Evolutionary conservation across 1,284 basidiomycete species (phyloP), one percentile per base, ranked within the genome.

Genomic region (Heterobasidion irregulare): DNA sequence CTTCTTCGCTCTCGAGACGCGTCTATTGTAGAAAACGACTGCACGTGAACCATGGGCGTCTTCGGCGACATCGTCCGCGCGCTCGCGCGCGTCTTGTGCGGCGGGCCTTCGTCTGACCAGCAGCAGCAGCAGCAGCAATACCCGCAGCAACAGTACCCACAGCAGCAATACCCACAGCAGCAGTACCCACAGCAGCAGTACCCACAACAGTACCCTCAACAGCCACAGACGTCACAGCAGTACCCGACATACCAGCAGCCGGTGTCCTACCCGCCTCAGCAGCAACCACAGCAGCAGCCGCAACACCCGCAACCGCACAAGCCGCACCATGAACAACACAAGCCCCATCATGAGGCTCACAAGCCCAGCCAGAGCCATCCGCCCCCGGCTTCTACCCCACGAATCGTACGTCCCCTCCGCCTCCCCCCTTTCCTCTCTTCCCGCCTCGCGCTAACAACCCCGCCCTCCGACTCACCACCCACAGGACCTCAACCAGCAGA

Each of bases 401-500:
- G 34, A 32, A 19, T 15, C 51, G 10, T 49, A 46, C 44, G 36
- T 46, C 13, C 15, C 43, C 16, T 46, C 47, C 32, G 26, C 34
- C 19, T 47, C 55, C 38, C 47, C 35, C 43, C 35, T 50, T 8
- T 35, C 16, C 12, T 34, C 52, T 15, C 53, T 56, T 41, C 56
- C 60, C 4, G 47, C 47, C 12, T 18, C 38, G 12, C 2, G 12
- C 38, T 41, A 7, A 41, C 10, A 10, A 10, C 44, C 36, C 35
- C 54, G 41, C 43, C 26, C 41, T 47, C 49, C 16, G 38, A 53
- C 16, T 5, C 51, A 46, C 49, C 60, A 41, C 74, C 26, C 26
- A 41, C 66, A 89, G 79, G 80, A 84, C 63, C 72, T 70, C 59
- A 83, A 86, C 64, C 78, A 81, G 61, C 64, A 81, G 61, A 88